These are phyloP conservation scores for Taiozyma onychis DNA, from an alignment of 1,139 yeast species.

Conservation along the genomic window DNA sequence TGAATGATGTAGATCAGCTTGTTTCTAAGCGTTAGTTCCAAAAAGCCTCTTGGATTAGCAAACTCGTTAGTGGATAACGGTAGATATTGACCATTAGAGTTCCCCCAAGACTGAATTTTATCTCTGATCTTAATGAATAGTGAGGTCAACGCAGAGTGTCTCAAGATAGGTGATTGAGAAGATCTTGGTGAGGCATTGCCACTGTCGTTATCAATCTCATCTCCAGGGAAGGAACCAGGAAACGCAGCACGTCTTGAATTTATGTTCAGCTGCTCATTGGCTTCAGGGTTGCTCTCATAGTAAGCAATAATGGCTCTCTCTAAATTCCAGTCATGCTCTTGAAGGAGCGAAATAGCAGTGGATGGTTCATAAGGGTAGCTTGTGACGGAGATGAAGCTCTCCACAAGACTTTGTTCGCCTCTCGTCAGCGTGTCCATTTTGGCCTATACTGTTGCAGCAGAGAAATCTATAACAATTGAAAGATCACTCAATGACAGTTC, in stretches of 20 bases:
- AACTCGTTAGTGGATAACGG: conserved; percentile 9
- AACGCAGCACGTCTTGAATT: conserved; percentile 12
- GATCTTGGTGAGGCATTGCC: background rate
- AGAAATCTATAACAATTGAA: background rate
- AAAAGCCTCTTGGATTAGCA: conserved; percentile 8
- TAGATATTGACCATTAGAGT: conserved; percentile 6
- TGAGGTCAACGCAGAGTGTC: background rate
- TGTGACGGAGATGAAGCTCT: conserved; percentile 26
- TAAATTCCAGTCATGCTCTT: conserved; percentile 24
- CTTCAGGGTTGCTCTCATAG: conserved; percentile 18
- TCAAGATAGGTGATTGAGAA: background rate
- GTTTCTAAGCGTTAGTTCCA: conserved; percentile 11
- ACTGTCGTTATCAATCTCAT: background rate
- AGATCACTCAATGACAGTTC: background rate
- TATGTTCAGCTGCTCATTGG: conserved; percentile 17
- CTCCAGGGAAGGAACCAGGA: conserved; percentile 19
- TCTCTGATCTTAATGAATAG: background rate
- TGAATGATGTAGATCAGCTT: conserved; percentile 16
- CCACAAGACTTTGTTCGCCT: conserved; percentile 20
- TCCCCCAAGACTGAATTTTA: conserved; percentile 1
- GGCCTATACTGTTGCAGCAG: background rate
- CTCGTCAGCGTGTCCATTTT: conserved; percentile 24
- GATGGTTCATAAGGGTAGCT: conserved; percentile 22
- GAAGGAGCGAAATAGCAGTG: conserved; percentile 22
- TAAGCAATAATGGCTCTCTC: conserved; percentile 24